Evolutionary conservation across 805 yeast genomes (phyloP).

Genomic region (Pichia rugopelliculosa): DNA sequence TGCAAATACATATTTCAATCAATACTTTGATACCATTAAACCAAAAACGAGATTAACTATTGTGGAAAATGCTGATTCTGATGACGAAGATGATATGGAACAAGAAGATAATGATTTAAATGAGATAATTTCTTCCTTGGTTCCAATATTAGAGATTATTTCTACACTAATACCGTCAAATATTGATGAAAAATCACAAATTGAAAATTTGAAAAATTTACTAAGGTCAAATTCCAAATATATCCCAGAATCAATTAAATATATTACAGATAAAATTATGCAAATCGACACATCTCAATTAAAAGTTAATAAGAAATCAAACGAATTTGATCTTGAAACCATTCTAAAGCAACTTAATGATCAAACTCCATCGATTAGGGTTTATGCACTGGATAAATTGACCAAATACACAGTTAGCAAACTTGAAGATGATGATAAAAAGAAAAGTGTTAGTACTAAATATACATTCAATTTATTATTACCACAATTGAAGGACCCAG

Average conservation of each 20-base stretch:
- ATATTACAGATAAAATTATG: constrained; percentile 3
- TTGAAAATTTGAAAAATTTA: constrained; percentile 10
- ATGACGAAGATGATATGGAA: constrained; percentile 36
- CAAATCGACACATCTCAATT: neutral
- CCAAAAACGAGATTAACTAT: constrained; percentile 1
- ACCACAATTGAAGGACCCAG: constrained; percentile 62
- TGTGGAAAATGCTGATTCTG: constrained; percentile 28
- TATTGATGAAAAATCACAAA: constrained; percentile 2
- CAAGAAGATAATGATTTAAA: constrained; percentile 24
- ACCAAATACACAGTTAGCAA: constrained; percentile 35
- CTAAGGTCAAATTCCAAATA: neutral
- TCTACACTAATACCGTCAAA: neutral
- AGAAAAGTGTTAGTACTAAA: constrained; percentile 25
- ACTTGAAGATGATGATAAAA: constrained; percentile 17
- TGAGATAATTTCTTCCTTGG: constrained; percentile 28
- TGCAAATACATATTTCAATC: constrained; percentile 2
- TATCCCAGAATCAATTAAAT: constrained; percentile 2
- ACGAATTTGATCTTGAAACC: constrained; percentile 39
- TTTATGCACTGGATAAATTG: constrained; percentile 70
- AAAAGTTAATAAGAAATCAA: constrained; percentile 9
- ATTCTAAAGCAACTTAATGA: constrained; percentile 69
- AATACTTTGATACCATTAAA: constrained; percentile 2
- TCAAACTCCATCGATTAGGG: constrained; percentile 75
- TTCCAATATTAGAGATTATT: constrained; percentile 11
- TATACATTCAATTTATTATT: constrained; percentile 57